Evolutionary conservation across 495 filamentous ascomycete species (phyloP).

Genomic region (Aspergillus mulundensis): DNA sequence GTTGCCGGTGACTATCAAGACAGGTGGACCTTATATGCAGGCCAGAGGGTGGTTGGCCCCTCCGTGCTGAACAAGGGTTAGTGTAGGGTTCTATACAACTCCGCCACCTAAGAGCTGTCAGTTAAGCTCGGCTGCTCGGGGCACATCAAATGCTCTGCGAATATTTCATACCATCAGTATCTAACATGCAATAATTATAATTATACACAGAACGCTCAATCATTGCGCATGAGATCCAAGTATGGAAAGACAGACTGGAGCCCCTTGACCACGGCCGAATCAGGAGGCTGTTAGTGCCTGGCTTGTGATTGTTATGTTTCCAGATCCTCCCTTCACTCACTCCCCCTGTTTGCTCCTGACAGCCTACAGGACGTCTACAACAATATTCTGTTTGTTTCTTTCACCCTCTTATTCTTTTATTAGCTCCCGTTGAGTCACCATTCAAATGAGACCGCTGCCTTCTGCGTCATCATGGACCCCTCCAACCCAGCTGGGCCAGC

Average conservation of each 20-base stretch:
- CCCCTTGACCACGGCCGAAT: slow-evolving; percentile 5
- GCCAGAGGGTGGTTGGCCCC: neutral
- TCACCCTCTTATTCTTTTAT: neutral
- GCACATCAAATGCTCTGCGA: no score
- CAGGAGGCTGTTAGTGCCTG: neutral
- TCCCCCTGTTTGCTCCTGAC: slow-evolving; percentile 4
- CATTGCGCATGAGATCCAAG: neutral
- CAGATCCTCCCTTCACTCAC: slow-evolving; percentile 8
- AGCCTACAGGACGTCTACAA: neutral
- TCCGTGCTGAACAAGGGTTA: neutral
- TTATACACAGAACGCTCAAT: neutral
- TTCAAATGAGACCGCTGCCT: slow-evolving; percentile 15
- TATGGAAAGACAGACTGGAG: neutral
- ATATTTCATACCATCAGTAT: no score
- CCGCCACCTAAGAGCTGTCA: neutral
- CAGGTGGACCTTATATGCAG: neutral
- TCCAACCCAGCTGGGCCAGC: slow-evolving; percentile 29
- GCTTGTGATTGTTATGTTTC: slow-evolving; percentile 8
- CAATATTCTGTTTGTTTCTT: neutral
- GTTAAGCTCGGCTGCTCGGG: no score
- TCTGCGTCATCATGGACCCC: slow-evolving; percentile 37
- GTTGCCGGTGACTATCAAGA: no score
- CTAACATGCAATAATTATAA: neutral
- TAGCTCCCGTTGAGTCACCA: neutral
- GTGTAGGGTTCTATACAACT: neutral